Evolutionary conservation across 352 stramenopile species (phyloP).

Genomic region (Phytophthora vignae): DNA sequence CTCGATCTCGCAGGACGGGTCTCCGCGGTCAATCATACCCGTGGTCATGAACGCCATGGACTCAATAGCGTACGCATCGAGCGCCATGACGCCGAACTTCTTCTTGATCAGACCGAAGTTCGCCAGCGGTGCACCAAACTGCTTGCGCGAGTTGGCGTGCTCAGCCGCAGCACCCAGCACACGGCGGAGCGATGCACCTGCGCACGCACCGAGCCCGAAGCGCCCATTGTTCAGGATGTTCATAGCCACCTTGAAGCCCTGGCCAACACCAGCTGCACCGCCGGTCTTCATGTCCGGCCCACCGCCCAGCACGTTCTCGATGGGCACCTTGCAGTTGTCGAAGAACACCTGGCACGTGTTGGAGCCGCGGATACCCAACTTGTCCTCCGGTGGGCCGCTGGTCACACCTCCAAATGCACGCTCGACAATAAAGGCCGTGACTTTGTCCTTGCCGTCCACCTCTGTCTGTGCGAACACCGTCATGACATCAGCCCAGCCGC

Average conservation of each 20-base stretch:
- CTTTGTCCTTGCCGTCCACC: slow-evolving; percentile 96
- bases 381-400: slow-evolving; percentile 95
- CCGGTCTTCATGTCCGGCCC: slow-evolving; percentile 79
- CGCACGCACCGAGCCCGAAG: slow-evolving; percentile 83
- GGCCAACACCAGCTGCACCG: slow-evolving; percentile 75
- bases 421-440: slow-evolving; percentile 98
- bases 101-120: slow-evolving; percentile 90
- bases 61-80: slow-evolving; percentile 88
- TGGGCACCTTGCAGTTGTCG: slow-evolving; percentile 95
- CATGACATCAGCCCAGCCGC: slow-evolving; percentile 96
- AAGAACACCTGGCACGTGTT: slow-evolving; percentile 97
- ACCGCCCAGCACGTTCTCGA: slow-evolving; percentile 91
- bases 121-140: slow-evolving; percentile 79
- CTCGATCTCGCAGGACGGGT: slow-evolving; percentile 89
- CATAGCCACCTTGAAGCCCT: slow-evolving; percentile 95
- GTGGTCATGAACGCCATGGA: slow-evolving; percentile 92
- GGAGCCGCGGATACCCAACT: slow-evolving; percentile 97
- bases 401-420: slow-evolving; percentile 92
- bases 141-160: slow-evolving; percentile 82
- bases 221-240: slow-evolving; percentile 95
- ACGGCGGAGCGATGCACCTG: slow-evolving; percentile 73
- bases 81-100: slow-evolving; percentile 86
- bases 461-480: slow-evolving; percentile 97
- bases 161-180: slow-evolving; percentile 73
- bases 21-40: slow-evolving; percentile 88